These are phyloP conservation scores for Agaricus sinodeliciosus DNA, from an alignment of 768 basidiomycete species.

Conservation along the genomic window DNA sequence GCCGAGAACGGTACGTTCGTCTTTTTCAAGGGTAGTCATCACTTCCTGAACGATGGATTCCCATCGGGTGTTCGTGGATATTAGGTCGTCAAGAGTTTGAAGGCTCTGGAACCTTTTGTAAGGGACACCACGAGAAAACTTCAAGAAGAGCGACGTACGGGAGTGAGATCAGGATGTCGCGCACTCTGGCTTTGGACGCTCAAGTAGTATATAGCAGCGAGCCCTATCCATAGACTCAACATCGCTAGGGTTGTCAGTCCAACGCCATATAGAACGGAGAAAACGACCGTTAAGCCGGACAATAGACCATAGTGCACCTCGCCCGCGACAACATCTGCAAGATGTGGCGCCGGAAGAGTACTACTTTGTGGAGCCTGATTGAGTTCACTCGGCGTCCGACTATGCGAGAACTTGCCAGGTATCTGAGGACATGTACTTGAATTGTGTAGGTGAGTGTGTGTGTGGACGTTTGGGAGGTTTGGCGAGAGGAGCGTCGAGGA, in stretches of 20 bases:
- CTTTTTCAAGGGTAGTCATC: slow-evolving; percentile 55
- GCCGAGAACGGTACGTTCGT: slow-evolving; percentile 41
- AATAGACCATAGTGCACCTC: slow-evolving; percentile 35
- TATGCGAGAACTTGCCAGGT: slow-evolving; percentile 43
- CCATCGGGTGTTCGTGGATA: slow-evolving; percentile 65
- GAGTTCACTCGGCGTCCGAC: slow-evolving; percentile 34
- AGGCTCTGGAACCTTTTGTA: slow-evolving; percentile 44
- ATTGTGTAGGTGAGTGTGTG: slow-evolving; percentile 21
- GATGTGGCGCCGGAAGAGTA: slow-evolving; percentile 16
- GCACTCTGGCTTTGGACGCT: slow-evolving; percentile 23
- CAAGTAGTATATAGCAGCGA: slow-evolving; percentile 3
- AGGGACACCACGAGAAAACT: not conserved
- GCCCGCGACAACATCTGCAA: slow-evolving; percentile 11
- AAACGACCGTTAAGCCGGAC: slow-evolving; percentile 31
- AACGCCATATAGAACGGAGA: slow-evolving; percentile 33
- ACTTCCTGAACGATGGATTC: slow-evolving; percentile 69
- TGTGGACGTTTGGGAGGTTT: slow-evolving; percentile 36
- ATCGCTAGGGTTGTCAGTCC: slow-evolving; percentile 37
- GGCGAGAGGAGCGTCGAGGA: slow-evolving; percentile 71
- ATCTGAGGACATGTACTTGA: slow-evolving; percentile 27
- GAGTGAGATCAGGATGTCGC: slow-evolving; percentile 42
- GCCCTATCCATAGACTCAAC: slow-evolving; percentile 20
- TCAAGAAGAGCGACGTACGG: slow-evolving; percentile 31
- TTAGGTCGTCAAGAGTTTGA: slow-evolving; percentile 58
- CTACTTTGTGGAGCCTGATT: slow-evolving; percentile 16